Base-by-base conservation (phyloP, 371 early-diverging fungal species). In the Coemansia sp. region DNA sequence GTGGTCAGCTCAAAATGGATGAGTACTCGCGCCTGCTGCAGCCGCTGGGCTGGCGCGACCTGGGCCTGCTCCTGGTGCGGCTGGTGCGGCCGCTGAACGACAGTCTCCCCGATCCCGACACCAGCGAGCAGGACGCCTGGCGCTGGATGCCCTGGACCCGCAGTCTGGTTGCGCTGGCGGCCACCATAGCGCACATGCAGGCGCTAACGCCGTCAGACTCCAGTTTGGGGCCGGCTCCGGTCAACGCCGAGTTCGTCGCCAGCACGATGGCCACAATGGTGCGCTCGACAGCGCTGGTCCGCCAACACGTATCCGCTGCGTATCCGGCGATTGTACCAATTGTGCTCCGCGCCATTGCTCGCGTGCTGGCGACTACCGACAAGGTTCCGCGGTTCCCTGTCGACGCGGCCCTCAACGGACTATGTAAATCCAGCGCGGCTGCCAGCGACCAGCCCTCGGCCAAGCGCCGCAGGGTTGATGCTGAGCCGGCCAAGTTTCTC, bases 21-120 rank as follows among this genome's bases (percentile, higher is more conserved):
- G 51, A 26, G 30, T 68, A 42, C 31, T 34, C 39, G 4, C 54
- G 55, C n/a, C 4, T 11, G 40, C 49, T 71, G 14, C 30, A n/a
- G 5, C 6, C 35, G 5, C 67, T 67, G 4, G 38, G 30, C 11
- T 71, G 72, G 72, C 72, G 72, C n/a, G 63, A 54, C 20, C 67
- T 71, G 13, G 72, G 72, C 0, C 34, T 59, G 32, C 60, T 71
- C 1, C 63, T 71, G 0, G 72, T 41, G 2, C 67, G 51, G 35
- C 56, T 71, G 6, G 35, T 41, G 4, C 42, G 48, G 56, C 59
- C 55, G 4, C 35, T 71, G 2, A 34, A 55, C 1, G 48, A 59
- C 13, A n/a, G 8, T 1, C 34, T n/a, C n/a, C 26, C 50, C 1
- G 50, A 36, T 7, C 41, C 20, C 26, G n/a, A 5, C 26, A 30